These are phyloP conservation scores for Fusarium luffae DNA, from an alignment of 2,329 filamentous ascomycete genomes.

Conservation along the genomic window DNA sequence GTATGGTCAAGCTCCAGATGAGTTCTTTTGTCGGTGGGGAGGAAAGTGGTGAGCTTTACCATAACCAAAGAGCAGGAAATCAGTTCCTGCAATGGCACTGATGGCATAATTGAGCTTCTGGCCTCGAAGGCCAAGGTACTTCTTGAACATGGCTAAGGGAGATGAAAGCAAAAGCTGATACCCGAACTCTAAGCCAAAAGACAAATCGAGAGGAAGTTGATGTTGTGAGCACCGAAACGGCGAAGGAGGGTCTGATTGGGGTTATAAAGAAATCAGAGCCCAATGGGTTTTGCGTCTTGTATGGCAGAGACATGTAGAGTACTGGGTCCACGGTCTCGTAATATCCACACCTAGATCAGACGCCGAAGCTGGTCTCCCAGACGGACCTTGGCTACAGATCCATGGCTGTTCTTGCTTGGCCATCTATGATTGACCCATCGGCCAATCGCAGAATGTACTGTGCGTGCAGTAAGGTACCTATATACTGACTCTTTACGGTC, in stretches of 20 bases:
- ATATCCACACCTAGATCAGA: constrained; percentile 29
- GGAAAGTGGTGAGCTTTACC: constrained; percentile 51
- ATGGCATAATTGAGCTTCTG: constrained; percentile 74
- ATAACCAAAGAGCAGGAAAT: constrained; percentile 73
- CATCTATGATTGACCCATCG: constrained; percentile 14
- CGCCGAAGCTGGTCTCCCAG: constrained; percentile 2
- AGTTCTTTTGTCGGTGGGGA: not conserved
- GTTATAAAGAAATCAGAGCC: constrained; percentile 33
- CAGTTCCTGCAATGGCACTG: constrained; percentile 76
- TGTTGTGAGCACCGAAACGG: not conserved
- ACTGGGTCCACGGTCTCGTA: constrained; percentile 28
- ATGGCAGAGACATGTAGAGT: constrained; percentile 33
- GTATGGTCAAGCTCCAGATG: not conserved
- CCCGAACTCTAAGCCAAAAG: constrained; percentile 1
- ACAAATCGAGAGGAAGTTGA: not conserved
- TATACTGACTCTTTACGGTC: constrained; percentile 6
- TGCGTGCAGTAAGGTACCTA: not conserved
- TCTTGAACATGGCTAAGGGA: constrained; percentile 47
- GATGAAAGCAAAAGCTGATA: not conserved
- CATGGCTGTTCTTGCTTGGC: constrained; percentile 14
- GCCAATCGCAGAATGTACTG: constrained; percentile 1
- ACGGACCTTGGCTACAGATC: constrained; percentile 9
- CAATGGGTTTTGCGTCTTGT: constrained; percentile 18
- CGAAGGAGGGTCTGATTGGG: constrained; percentile 12
- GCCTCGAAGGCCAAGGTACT: constrained; percentile 74